Conservation (phyloP, 129 eudicot genomes). For the Mikania micrantha region DNA sequence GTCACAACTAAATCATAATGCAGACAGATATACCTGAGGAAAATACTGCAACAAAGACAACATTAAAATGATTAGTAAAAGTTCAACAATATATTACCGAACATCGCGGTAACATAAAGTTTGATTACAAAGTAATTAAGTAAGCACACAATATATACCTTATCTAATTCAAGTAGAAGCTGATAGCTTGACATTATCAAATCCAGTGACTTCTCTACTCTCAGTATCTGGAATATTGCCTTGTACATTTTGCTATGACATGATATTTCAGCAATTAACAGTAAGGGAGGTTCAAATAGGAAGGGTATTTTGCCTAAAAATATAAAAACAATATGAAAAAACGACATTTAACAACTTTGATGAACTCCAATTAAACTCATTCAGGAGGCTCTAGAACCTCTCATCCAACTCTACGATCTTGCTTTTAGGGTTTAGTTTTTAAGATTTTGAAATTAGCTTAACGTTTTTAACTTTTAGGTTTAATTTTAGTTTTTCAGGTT, state of each 20-base stretch:
- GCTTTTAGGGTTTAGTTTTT: too few relatives aligned
- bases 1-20: conserved; percentile 43
- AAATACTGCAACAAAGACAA: conserved; percentile 41
- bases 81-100: background rate
- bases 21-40: conserved; percentile 51
- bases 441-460: too few relatives aligned
- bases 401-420: too few relatives aligned
- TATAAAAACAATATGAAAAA: too few relatives aligned
- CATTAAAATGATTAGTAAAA: background rate
- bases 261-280: conserved; percentile 12
- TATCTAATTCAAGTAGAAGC: conserved; percentile 62
- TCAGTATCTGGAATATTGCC: conserved; percentile 63
- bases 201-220: conserved; percentile 63
- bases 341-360: too few relatives aligned
- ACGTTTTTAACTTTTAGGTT: too few relatives aligned
- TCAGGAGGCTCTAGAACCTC: too few relatives aligned
- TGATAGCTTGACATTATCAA: conserved; percentile 71
- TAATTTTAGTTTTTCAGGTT: too few relatives aligned
- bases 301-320: too few relatives aligned
- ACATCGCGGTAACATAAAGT: background rate
- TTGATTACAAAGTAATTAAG: background rate
- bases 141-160: conserved; percentile 35
- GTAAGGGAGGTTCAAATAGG: background rate
- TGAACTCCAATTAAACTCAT: too few relatives aligned
- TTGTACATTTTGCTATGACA: conserved; percentile 69